These are phyloP conservation scores for Microbotryomycetes sp. DNA, from an alignment of 1,284 basidiomycete genomes.

Conservation along the genomic window DNA sequence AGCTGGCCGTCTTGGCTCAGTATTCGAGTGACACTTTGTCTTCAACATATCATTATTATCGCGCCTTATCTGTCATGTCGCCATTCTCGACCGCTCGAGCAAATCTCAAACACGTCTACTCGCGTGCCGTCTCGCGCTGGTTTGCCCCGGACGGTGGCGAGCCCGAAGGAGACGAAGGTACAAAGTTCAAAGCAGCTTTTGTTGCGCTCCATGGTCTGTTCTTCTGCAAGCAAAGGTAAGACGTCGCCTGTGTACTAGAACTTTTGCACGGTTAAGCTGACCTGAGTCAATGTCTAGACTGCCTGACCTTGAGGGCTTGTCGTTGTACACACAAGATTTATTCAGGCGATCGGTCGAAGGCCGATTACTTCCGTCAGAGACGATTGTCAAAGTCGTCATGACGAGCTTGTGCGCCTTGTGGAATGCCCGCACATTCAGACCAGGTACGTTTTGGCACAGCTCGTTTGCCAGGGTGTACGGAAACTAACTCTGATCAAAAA, in stretches of 20 bases:
- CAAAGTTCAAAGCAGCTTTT: slow-evolving; percentile 21
- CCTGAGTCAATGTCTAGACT: slow-evolving; percentile 9
- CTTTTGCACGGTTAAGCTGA: too few relatives aligned
- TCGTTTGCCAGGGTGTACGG: neutral
- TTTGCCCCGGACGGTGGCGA: slow-evolving; percentile 32
- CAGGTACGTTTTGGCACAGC: slow-evolving; percentile 1
- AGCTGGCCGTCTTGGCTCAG: slow-evolving; percentile 84
- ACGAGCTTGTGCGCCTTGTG: slow-evolving; percentile 71
- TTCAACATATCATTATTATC: slow-evolving; percentile 80
- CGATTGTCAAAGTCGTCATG: slow-evolving; percentile 67
- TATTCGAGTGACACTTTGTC: slow-evolving; percentile 76
- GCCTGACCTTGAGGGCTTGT: slow-evolving; percentile 10
- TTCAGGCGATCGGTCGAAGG: slow-evolving; percentile 40
- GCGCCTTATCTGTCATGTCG: slow-evolving; percentile 75
- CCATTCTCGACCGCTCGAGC: slow-evolving; percentile 82
- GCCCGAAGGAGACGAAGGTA: slow-evolving; percentile 9
- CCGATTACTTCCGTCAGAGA: slow-evolving; percentile 65
- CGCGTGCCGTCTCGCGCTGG: slow-evolving; percentile 50
- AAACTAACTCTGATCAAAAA: neutral
- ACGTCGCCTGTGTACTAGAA: neutral
- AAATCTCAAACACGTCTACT: slow-evolving; percentile 69
- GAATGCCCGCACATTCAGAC: slow-evolving; percentile 62
- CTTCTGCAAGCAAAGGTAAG: slow-evolving; percentile 12
- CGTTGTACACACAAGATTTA: neutral
- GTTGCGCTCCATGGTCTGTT: slow-evolving; percentile 17